A percentile compares a stretch with the other conserved stretches of the same genome.
These are phyloP conservation scores for Aspergillus calidoustus DNA, from an alignment of 2,329 filamentous ascomycete species.

Conservation along the genomic window DNA sequence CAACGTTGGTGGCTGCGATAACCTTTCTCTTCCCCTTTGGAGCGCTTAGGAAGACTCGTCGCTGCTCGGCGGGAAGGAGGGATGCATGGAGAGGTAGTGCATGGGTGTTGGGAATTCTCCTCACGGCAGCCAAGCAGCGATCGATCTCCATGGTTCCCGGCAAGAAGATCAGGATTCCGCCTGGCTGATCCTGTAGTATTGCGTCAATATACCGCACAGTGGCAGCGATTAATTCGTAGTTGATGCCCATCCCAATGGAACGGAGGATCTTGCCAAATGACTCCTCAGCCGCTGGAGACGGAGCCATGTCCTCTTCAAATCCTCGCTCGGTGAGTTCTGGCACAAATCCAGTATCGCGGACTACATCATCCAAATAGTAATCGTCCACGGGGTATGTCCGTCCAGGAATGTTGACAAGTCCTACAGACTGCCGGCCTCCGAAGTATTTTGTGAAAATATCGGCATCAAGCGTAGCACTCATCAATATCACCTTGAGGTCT, in stretches of 20 bases:
- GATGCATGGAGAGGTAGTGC: constrained; percentile 91
- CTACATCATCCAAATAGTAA: constrained; percentile 85
- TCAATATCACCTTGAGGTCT: constrained; percentile 87
- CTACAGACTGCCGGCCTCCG: constrained; percentile 70
- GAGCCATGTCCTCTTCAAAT: constrained; percentile 39
- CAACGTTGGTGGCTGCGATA: constrained; percentile 93
- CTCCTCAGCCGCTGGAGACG: constrained; percentile 53
- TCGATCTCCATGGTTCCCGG: constrained; percentile 93
- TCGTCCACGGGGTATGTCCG: constrained; percentile 89
- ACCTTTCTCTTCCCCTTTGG: constrained; percentile 86
- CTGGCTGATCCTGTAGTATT: constrained; percentile 72
- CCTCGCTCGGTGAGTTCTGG: constrained; percentile 38
- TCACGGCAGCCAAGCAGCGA: constrained; percentile 72
- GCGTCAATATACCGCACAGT: constrained; percentile 81
- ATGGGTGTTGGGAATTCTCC: constrained; percentile 68
- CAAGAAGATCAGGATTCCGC: constrained; percentile 93
- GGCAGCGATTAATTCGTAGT: constrained; percentile 83
- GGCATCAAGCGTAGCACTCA: constrained; percentile 95
- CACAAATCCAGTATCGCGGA: constrained; percentile 76
- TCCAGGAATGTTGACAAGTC: constrained; percentile 82
- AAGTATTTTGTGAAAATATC: constrained; percentile 86
- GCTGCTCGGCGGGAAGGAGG: constrained; percentile 84
- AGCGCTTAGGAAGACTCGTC: constrained; percentile 77
- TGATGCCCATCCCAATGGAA: constrained; percentile 79
- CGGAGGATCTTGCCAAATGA: constrained; percentile 71